Evolutionary conservation across 805 yeast genomes (phyloP).

Genomic region (Yueomyces sp.): DNA sequence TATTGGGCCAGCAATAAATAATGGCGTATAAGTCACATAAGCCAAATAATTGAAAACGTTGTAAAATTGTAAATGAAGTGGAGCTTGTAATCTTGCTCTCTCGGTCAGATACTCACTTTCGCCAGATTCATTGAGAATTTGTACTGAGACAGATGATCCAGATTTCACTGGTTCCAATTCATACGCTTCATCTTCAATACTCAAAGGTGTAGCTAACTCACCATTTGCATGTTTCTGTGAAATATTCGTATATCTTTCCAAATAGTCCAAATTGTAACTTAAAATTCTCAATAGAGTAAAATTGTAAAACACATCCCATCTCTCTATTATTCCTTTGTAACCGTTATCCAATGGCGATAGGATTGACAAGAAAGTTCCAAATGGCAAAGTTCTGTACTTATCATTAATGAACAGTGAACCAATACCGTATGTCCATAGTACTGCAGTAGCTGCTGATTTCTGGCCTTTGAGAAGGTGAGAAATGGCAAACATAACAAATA

Average conservation of each 20-base stretch:
- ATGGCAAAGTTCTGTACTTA: conserved; percentile 38
- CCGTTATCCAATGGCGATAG: conserved; percentile 45
- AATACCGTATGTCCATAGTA: conserved; percentile 74
- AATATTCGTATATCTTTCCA: conserved; percentile 28
- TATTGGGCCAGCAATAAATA: conserved; percentile 91
- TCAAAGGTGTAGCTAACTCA: neutral
- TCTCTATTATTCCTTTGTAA: conserved; percentile 60
- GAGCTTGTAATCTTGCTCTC: conserved; percentile 50
- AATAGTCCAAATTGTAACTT: conserved; percentile 69
- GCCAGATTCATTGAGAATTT: conserved; percentile 9
- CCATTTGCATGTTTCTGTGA: neutral
- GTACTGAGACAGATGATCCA: conserved; percentile 3
- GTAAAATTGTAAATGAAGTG: conserved; percentile 49
- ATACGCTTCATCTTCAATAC: conserved; percentile 4
- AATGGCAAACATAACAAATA: conserved; percentile 34
- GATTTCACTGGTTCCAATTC: conserved; percentile 3
- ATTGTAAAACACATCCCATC: conserved; percentile 96
- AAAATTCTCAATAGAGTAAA: conserved; percentile 76
- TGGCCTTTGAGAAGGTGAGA: conserved; percentile 16
- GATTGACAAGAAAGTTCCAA: conserved; percentile 28
- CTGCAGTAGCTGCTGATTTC: conserved; percentile 27
- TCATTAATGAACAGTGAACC: conserved; percentile 69
- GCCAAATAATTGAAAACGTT: conserved; percentile 53
- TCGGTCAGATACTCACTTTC: conserved; percentile 31
- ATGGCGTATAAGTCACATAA: conserved; percentile 72